phyloP scores from a whole-genome alignment of 768 basidiomycete genomes.

The Phylloporus rhodoxanthus region DNA sequence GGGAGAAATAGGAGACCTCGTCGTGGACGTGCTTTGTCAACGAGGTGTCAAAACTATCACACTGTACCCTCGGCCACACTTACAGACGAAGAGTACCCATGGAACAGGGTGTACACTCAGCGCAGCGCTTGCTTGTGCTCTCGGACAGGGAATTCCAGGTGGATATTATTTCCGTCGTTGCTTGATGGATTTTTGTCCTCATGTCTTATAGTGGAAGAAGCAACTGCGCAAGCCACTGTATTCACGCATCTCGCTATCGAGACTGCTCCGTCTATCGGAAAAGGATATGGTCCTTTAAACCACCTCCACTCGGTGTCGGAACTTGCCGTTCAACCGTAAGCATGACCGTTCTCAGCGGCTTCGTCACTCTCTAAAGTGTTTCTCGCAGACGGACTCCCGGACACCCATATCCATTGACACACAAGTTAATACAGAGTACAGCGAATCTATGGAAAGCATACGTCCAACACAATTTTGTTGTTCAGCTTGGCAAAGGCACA shows the following conservation, averaged over 20 bases:
- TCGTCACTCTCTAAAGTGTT: not conserved
- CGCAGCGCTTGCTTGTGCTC: constrained; percentile 65
- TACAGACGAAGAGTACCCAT: constrained; percentile 72
- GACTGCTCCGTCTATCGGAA: constrained; percentile 60
- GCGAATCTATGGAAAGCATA: constrained; percentile 61
- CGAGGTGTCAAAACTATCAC: constrained; percentile 30
- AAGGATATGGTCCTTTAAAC: constrained; percentile 81
- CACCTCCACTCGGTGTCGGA: constrained; percentile 61
- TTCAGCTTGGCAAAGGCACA: constrained; percentile 65
- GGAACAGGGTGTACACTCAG: constrained; percentile 93
- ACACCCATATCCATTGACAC: constrained; percentile 66
- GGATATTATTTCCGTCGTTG: constrained; percentile 20
- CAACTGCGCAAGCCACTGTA: constrained; percentile 52
- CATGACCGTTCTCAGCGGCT: constrained; percentile 10
- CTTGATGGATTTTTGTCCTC: not conserved
- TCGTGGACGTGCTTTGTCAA: constrained; percentile 61
- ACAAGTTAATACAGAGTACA: constrained; percentile 55
- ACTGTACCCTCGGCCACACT: constrained; percentile 53
- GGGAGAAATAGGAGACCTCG: constrained; percentile 29
- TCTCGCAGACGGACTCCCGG: constrained; percentile 45
- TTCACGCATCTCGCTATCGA: constrained; percentile 75
- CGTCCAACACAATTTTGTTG: constrained; percentile 81
- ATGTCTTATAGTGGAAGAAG: constrained; percentile 44
- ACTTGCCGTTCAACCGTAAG: constrained; percentile 51
- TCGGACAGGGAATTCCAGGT: constrained; percentile 46